A percentile compares a stretch with the other conserved stretches of the same genome.
Evolutionary conservation across 2,329 filamentous ascomycete species (phyloP).

Genomic region (Cercospora brassicicola): DNA sequence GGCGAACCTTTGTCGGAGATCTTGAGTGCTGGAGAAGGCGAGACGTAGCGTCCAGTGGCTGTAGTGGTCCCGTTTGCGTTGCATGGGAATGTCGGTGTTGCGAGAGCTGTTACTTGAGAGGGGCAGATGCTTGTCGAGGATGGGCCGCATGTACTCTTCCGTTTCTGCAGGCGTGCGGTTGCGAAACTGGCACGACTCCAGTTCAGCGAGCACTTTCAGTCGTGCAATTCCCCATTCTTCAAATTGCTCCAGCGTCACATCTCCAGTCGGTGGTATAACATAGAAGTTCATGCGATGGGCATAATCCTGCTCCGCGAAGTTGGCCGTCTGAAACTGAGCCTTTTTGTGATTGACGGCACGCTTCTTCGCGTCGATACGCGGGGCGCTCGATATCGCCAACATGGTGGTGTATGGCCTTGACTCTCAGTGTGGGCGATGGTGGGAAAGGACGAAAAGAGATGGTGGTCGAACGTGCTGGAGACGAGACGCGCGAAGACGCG

Average conservation of each 20-base stretch:
- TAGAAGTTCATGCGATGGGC: conserved; percentile 91
- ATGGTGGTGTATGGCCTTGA: conserved; percentile 20
- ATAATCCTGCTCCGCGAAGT: conserved; percentile 77
- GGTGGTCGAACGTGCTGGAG: not conserved
- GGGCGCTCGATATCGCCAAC: conserved; percentile 33
- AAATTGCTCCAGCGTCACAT: conserved; percentile 95
- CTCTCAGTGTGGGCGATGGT: not conserved
- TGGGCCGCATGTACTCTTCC: conserved; percentile 74
- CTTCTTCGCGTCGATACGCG: conserved; percentile 64
- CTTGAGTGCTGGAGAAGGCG: conserved; percentile 88
- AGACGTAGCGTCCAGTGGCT: conserved; percentile 94
- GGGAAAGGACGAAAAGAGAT: not conserved
- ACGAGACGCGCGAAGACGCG: conserved; percentile 1
- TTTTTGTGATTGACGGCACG: conserved; percentile 72
- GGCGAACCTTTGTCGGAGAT: conserved; percentile 80
- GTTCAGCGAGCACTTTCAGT: conserved; percentile 78
- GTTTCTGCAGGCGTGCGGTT: conserved; percentile 86
- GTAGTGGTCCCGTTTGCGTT: conserved; percentile 94
- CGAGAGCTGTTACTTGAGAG: conserved; percentile 73
- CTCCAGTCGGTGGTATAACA: conserved; percentile 78
- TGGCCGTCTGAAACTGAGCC: conserved; percentile 79
- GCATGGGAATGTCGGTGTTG: conserved; percentile 59
- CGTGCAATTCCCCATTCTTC: conserved; percentile 98
- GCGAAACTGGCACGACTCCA: conserved; percentile 93
- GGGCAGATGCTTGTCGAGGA: conserved; percentile 83